Base-by-base conservation (phyloP, 2,329 filamentous ascomycete species). In the Eurotiales sp. region DNA sequence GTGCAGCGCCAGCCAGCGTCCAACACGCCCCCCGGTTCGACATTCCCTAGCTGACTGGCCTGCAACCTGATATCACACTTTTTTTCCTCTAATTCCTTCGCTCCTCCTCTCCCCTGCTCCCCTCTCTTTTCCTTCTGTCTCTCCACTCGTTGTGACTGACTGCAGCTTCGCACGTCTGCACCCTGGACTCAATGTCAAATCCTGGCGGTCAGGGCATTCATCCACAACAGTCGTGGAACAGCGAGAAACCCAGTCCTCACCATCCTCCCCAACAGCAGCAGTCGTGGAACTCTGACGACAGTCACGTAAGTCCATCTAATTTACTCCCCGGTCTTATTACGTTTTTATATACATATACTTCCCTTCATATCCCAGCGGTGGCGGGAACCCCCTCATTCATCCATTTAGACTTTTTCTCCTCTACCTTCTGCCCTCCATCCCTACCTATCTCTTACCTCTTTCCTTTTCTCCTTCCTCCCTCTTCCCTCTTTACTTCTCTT, bases 351-450 rank as follows among this genome's bases (percentile, higher is more conserved):
- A n/a, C n/a, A n/a, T n/a, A n/a, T 39, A 50, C 39, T 40, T 29
- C 40, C 43, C 47, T 27, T 50, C 43, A 43, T 50, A 59, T 58
- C 53, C 57, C 56, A 62, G 56, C 58, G 41, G 21, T 36, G 47
- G 47, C 40, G 47, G 47, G 52, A 51, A 39, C 54, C n/a, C n/a
- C 34, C 34, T 37, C 34, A 37, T 56, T 58, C 51, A 53, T 52
- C 10, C 51, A 50, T 56, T 53, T 55, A 44, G 46, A 56, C 53
- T 56, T 54, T 51, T 32, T 55, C 55, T 54, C 53, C 46, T 46
- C 47, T 53, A n/a, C 55, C 50, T 54, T 53, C 43, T 55, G 54
- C 53, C 52, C 53, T 54, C 46, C 47, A 53, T 51, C 54, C 53
- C 56, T 32, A 48, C 53, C 46, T 55, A 50, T 52, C 54, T 52